These are phyloP conservation scores for Pythium monospermum DNA, from an alignment of 352 stramenopile species.

Conservation along the genomic window DNA sequence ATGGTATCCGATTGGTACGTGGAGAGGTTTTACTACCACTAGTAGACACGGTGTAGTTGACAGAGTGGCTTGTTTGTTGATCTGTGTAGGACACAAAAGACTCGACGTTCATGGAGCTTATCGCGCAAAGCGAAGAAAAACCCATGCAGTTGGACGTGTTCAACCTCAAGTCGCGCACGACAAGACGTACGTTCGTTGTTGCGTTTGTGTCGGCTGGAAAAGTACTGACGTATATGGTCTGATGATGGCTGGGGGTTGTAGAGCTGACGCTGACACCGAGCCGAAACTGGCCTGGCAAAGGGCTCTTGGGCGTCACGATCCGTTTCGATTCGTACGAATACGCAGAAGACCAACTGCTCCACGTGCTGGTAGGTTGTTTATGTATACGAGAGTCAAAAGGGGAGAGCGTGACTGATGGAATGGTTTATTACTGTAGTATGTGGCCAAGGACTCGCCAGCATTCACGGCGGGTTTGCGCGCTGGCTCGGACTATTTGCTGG, in stretches of 20 bases:
- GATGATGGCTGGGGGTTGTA: constrained; percentile 17
- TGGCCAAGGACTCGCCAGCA: constrained; percentile 87
- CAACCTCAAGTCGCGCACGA: constrained; percentile 79
- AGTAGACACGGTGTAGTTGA: constrained; percentile 6
- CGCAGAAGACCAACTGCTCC: constrained; percentile 93
- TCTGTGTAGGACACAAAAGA: constrained; percentile 66
- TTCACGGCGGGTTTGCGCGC: constrained; percentile 85
- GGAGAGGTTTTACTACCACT: not conserved
- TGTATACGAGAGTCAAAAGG: too few species aligned
- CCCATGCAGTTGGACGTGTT: constrained; percentile 70
- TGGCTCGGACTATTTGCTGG: constrained; percentile 93
- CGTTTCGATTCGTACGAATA: constrained; percentile 96
- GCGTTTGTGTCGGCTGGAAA: too few species aligned
- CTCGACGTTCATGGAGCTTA: constrained; percentile 90
- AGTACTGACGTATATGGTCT: not conserved
- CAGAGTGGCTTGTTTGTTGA: not conserved
- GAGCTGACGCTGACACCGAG: constrained; percentile 87
- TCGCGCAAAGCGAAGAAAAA: constrained; percentile 80
- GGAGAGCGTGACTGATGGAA: not conserved
- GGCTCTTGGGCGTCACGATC: constrained; percentile 96
- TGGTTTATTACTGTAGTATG: constrained; percentile 39
- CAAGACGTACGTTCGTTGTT: constrained; percentile 27
- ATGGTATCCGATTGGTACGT: constrained; percentile 80
- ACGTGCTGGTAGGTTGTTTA: constrained; percentile 86
- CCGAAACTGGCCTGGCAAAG: constrained; percentile 91